phyloP scores from a whole-genome alignment of 1,284 basidiomycete species.

The Ustilago trichophora region DNA sequence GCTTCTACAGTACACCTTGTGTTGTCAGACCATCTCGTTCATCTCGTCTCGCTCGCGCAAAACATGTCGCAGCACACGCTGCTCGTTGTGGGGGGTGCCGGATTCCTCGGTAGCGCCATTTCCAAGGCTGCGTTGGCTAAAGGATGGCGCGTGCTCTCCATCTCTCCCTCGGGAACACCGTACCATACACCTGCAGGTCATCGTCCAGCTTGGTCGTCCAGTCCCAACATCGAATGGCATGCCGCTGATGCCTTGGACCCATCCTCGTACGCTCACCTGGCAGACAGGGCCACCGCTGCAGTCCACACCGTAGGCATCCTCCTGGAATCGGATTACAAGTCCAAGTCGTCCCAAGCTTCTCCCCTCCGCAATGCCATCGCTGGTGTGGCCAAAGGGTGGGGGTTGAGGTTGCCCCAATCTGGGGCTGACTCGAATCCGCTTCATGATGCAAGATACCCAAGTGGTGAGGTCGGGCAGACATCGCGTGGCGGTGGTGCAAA shows the following conservation, averaged over 20 bases:
- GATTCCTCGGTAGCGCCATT: constrained; percentile 92
- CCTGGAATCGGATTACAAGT: constrained; percentile 84
- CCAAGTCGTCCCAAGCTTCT: constrained; percentile 20
- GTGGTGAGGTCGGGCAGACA: not conserved
- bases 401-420: constrained; percentile 64
- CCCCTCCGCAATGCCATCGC: constrained; percentile 39
- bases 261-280: constrained; percentile 76
- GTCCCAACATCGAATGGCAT: constrained; percentile 53
- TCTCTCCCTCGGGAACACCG: constrained; percentile 86
- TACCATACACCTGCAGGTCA: constrained; percentile 89
- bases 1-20: too few species aligned
- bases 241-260: constrained; percentile 75
- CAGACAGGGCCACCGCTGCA: constrained; percentile 77
- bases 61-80: constrained; percentile 38
- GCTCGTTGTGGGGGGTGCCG: constrained; percentile 87
- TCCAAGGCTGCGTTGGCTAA: constrained; percentile 83
- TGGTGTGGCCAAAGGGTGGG: constrained; percentile 60
- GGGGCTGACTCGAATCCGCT: constrained; percentile 62
- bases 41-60: too few species aligned
- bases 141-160: constrained; percentile 86
- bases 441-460: constrained; percentile 30
- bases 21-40: too few species aligned
- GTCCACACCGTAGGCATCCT: constrained; percentile 96
- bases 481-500: not conserved
- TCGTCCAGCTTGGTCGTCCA: constrained; percentile 80